These are phyloP conservation scores for Gnetum montanum DNA, from an alignment of 75 land plant genomes.

Conservation along the genomic window DNA sequence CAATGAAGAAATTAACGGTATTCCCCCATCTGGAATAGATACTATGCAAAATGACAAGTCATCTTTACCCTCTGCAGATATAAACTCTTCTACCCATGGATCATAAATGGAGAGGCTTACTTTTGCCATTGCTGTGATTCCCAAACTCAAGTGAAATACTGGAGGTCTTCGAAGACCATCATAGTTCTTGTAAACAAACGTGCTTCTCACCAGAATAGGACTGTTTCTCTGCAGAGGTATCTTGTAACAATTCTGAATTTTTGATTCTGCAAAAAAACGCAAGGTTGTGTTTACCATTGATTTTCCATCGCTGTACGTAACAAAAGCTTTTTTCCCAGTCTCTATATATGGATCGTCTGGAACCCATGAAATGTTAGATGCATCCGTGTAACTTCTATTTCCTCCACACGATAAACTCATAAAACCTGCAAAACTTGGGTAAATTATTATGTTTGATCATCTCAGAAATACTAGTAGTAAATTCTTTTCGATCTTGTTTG, in stretches of 20 bases:
- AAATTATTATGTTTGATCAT: constrained; percentile 3
- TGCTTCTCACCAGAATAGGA: constrained; percentile 35
- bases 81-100: constrained; percentile 56
- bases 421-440: constrained; percentile 43
- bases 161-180: constrained; percentile 38
- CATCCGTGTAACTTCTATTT: constrained; percentile 22
- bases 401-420: constrained; percentile 54
- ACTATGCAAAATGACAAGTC: constrained; percentile 38
- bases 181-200: constrained; percentile 54
- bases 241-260: constrained; percentile 31
- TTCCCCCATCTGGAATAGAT: constrained; percentile 27
- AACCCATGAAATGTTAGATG: constrained; percentile 34
- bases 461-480: background rate
- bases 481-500: background rate
- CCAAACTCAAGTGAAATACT: constrained; percentile 36
- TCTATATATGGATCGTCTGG: constrained; percentile 31
- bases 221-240: constrained; percentile 22
- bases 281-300: constrained; percentile 16
- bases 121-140: constrained; percentile 20
- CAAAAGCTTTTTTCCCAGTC: constrained; percentile 26
- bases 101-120: constrained; percentile 33
- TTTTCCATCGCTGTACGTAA: constrained; percentile 9
- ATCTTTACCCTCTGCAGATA: constrained; percentile 33
- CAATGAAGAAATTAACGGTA: constrained; percentile 55
- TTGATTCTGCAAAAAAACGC: constrained; percentile 40